Evolutionary conservation across 495 filamentous ascomycete genomes (phyloP).

Genomic region (Tetracladium setigerum): DNA sequence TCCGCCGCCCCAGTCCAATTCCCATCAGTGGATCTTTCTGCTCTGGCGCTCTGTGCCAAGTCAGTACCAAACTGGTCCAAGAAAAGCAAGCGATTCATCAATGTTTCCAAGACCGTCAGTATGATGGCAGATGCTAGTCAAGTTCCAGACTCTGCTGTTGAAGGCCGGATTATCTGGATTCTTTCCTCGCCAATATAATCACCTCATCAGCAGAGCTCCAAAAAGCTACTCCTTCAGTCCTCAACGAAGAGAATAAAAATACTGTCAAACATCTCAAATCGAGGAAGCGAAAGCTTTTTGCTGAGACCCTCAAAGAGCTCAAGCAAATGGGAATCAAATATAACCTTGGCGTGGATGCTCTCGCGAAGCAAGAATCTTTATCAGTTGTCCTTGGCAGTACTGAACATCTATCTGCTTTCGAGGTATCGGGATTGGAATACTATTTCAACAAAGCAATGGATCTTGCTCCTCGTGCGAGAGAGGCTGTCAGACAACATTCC

Average conservation of each 20-base stretch:
- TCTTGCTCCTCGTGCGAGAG: slow-evolving; percentile 57
- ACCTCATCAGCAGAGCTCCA: slow-evolving; percentile 63
- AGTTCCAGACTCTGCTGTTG: slow-evolving; percentile 40
- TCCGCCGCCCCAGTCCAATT: slow-evolving; percentile 17
- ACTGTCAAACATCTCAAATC: slow-evolving; percentile 79
- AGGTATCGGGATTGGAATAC: slow-evolving; percentile 44
- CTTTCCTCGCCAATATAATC: slow-evolving; percentile 58
- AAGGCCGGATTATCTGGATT: slow-evolving; percentile 55
- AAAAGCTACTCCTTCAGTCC: slow-evolving; percentile 65
- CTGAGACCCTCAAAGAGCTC: slow-evolving; percentile 73
- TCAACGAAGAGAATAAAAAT: slow-evolving; percentile 78
- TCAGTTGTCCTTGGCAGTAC: slow-evolving; percentile 55
- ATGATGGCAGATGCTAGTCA: slow-evolving; percentile 54
- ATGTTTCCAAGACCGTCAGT: slow-evolving; percentile 53
- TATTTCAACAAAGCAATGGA: slow-evolving; percentile 75
- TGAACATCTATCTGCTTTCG: slow-evolving; percentile 22
- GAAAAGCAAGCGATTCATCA: slow-evolving; percentile 61
- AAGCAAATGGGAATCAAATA: slow-evolving; percentile 83
- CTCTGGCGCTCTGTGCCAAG: slow-evolving; percentile 42
- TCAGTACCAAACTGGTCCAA: slow-evolving; percentile 46
- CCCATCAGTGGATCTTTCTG: slow-evolving; percentile 31
- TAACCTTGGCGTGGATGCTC: slow-evolving; percentile 60
- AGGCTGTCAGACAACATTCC: slow-evolving; percentile 60
- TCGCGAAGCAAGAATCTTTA: slow-evolving; percentile 64
- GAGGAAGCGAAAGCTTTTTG: slow-evolving; percentile 83